Evolutionary conservation across 1,284 basidiomycete species (phyloP).

Genomic region (Irpex sp.): DNA sequence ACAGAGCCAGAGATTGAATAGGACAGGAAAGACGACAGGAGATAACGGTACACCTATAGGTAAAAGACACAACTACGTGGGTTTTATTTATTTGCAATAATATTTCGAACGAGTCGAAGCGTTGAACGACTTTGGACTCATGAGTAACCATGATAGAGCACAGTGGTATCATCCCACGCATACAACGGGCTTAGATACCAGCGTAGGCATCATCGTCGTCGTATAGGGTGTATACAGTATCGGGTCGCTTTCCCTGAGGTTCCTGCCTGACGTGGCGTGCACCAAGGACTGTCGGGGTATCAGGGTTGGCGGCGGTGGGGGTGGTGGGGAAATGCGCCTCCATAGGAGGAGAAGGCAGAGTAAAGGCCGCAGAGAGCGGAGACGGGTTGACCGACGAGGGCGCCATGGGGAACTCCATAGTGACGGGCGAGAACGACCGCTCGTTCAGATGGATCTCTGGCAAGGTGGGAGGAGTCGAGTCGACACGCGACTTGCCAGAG

Average conservation of each 20-base stretch:
- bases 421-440: constrained; percentile 33
- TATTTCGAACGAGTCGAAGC: not conserved
- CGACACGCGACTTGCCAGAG: constrained; percentile 36
- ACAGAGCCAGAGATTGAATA: not conserved
- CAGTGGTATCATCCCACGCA: constrained; percentile 14
- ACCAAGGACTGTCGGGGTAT: constrained; percentile 20
- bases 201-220: constrained; percentile 64
- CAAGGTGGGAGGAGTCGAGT: constrained; percentile 48
- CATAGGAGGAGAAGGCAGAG: constrained; percentile 21
- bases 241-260: constrained; percentile 29
- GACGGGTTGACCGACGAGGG: constrained; percentile 21
- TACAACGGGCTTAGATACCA: constrained; percentile 42
- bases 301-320: constrained; percentile 6
- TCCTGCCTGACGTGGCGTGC: constrained; percentile 5
- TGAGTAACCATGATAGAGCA: constrained; percentile 1
- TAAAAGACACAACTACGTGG: not conserved
- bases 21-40: not conserved
- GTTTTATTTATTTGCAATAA: not conserved
- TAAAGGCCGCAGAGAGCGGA: constrained; percentile 23
- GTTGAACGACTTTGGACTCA: not conserved
- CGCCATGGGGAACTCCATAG: constrained; percentile 31
- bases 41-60: not conserved
- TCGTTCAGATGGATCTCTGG: constrained; percentile 43
- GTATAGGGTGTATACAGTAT: constrained; percentile 50
- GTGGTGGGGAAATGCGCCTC: constrained; percentile 18